phyloP scores from a whole-genome alignment of 179 eudicot species.

The Nepenthes alata region DNA sequence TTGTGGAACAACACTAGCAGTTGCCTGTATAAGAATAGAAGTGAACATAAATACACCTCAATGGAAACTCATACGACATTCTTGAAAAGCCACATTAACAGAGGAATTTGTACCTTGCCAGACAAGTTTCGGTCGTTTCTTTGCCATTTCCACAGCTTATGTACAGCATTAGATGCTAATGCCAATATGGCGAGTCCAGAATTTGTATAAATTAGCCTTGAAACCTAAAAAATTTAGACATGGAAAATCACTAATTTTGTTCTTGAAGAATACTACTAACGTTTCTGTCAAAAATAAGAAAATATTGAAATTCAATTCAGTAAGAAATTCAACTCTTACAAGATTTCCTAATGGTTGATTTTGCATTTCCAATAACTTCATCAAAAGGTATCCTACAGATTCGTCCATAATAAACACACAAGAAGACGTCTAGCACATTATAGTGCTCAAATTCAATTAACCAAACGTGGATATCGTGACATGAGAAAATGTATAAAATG shows the following conservation, averaged over 20 bases:
- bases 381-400: too few relatives aligned
- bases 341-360: too few relatives aligned
- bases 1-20: constrained; percentile 57
- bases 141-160: constrained; percentile 82
- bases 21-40: constrained; percentile 41
- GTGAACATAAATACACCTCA: background rate
- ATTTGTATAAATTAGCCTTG: constrained; percentile 70
- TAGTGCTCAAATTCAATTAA: background rate
- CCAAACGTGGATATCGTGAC: too few relatives aligned
- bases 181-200: constrained; percentile 69
- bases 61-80: background rate
- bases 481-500: too few relatives aligned
- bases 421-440: too few relatives aligned
- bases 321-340: too few relatives aligned
- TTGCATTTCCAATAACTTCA: too few relatives aligned
- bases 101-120: constrained; percentile 43
- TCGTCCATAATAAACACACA: too few relatives aligned
- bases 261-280: too few relatives aligned
- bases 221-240: constrained; percentile 29
- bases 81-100: background rate
- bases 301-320: too few relatives aligned
- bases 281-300: too few relatives aligned
- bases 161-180: constrained; percentile 62
- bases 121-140: constrained; percentile 42
- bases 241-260: background rate